phyloP scores from a whole-genome alignment of 495 filamentous ascomycete species.

The Barbatosphaeria neglecta region DNA sequence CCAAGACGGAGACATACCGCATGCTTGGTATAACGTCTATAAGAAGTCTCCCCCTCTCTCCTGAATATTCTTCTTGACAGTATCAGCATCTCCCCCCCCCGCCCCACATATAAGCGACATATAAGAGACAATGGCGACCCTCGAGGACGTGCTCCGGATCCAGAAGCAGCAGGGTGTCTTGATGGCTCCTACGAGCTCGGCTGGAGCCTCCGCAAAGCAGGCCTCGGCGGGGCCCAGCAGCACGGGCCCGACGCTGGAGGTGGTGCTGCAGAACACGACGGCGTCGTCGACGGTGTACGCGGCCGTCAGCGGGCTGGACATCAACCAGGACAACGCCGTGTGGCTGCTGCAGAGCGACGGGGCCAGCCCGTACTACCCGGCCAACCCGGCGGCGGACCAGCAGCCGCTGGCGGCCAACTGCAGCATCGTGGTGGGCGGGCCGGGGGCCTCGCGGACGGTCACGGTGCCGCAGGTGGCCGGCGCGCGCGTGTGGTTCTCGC shows the following conservation, averaged over 20 bases:
- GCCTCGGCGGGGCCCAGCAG: neutral
- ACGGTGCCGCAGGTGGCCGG: slow-evolving; percentile 58
- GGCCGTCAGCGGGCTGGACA: slow-evolving; percentile 57
- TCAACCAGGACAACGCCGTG: slow-evolving; percentile 47
- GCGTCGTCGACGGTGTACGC: slow-evolving; percentile 50
- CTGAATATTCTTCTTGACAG: too few species aligned
- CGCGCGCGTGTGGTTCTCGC: slow-evolving; percentile 59
- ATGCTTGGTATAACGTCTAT: too few species aligned
- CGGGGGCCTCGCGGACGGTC: slow-evolving; percentile 45
- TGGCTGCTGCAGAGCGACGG: slow-evolving; percentile 52
- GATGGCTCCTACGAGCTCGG: slow-evolving; percentile 1
- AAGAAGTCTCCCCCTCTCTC: too few species aligned
- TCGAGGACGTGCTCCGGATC: slow-evolving; percentile 10
- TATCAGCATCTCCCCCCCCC: too few species aligned
- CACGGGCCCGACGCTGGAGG: slow-evolving; percentile 37
- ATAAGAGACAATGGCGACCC: slow-evolving; percentile 16
- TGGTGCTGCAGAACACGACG: slow-evolving; percentile 54
- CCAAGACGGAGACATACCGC: too few species aligned
- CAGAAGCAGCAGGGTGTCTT: slow-evolving; percentile 11
- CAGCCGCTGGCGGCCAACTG: slow-evolving; percentile 38
- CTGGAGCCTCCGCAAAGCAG: neutral
- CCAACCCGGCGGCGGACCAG: slow-evolving; percentile 11
- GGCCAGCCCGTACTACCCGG: slow-evolving; percentile 22
- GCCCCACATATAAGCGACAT: too few species aligned
- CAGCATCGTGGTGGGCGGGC: slow-evolving; percentile 50